Evolutionary conservation across 2,329 filamentous ascomycete genomes (phyloP), one percentile per base, ranked within the genome.

Genomic region (Colletotrichum liriopes): DNA sequence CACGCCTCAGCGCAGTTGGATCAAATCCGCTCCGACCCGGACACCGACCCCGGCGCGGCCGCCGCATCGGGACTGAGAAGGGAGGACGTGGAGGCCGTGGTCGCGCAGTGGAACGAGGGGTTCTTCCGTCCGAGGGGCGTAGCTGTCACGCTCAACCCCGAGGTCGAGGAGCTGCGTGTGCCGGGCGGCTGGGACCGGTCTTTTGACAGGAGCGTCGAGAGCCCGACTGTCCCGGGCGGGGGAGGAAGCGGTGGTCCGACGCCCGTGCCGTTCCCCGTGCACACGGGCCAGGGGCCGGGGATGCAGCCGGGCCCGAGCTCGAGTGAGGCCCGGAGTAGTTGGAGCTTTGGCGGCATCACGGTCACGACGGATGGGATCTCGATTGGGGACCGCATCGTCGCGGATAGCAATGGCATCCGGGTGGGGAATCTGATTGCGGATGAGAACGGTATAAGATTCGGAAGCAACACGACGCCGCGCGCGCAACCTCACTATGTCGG

Each of bases 31-130:
- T 67, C 77, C 3, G 74, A 78, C 3, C 75, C 72, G 3, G 77
- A 79, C 39, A 67, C 75, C 18, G 79, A 76, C 1, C 87, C 87
- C 16, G n/a, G 71, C 18, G 69, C 64, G 7, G 65, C 65, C 14
- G 66, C 60, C 29, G 45, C 16, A 3, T 58, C 20, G 18, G 47
- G 69, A 5, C 14, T 43, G 16, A 62, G 67, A 49, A 58, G 62
- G 12, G 61, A 73, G 32, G 71, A 71, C 7, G 67, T 68, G 18
- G 71, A 67, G n/a, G 79, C 79, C 1, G 86, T 85, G 0, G 81
- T 88, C 1, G 77, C 81, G 56, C 86, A 90, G 75, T 91, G 89
- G 89, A 91, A 91, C 74, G 82, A 84, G 3, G 84, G 85, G 5
- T 90, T 91, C 78, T 91, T 91, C 70, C 79, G 75, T 1, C 87